Evolutionary conservation across 1,284 basidiomycete genomes (phyloP).

Genomic region (Ustilago sp.): DNA sequence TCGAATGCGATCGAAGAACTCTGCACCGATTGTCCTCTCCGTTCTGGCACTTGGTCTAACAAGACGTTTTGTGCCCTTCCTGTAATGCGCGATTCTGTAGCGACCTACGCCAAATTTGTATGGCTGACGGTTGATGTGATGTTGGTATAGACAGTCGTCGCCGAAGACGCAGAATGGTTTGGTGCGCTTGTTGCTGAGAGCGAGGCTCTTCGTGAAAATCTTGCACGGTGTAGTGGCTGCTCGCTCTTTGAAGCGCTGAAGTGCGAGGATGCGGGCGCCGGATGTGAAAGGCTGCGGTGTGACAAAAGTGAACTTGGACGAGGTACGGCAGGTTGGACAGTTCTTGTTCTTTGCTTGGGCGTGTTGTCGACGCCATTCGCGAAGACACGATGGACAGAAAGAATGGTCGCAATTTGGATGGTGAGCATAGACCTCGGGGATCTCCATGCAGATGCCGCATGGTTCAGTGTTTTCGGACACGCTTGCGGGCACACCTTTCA

Average conservation of each 20-base stretch:
- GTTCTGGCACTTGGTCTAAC: not conserved
- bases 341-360: constrained; percentile 27
- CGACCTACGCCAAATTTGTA: constrained; percentile 22
- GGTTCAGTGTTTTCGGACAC: constrained; percentile 16
- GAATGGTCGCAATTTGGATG: constrained; percentile 45
- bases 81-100: constrained; percentile 7
- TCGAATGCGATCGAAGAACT: constrained; percentile 11
- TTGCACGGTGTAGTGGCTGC: constrained; percentile 33
- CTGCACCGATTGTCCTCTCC: not conserved
- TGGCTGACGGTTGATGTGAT: constrained; percentile 32
- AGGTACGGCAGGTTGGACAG: constrained; percentile 43
- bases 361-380: constrained; percentile 31
- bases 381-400: constrained; percentile 47
- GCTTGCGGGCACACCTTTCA: constrained; percentile 24
- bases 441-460: constrained; percentile 51
- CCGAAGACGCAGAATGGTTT: constrained; percentile 41
- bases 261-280: constrained; percentile 17
- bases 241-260: constrained; percentile 27
- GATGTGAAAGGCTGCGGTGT: constrained; percentile 23
- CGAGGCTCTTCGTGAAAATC: constrained; percentile 36
- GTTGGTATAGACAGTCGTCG: constrained; percentile 43
- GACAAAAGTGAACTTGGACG: constrained; percentile 35
- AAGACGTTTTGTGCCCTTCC: constrained; percentile 13
- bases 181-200: constrained; percentile 12
- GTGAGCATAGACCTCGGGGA: constrained; percentile 35